These are phyloP conservation scores for Dendrothele bispora DNA, from an alignment of 768 basidiomycete genomes.

Conservation along the genomic window DNA sequence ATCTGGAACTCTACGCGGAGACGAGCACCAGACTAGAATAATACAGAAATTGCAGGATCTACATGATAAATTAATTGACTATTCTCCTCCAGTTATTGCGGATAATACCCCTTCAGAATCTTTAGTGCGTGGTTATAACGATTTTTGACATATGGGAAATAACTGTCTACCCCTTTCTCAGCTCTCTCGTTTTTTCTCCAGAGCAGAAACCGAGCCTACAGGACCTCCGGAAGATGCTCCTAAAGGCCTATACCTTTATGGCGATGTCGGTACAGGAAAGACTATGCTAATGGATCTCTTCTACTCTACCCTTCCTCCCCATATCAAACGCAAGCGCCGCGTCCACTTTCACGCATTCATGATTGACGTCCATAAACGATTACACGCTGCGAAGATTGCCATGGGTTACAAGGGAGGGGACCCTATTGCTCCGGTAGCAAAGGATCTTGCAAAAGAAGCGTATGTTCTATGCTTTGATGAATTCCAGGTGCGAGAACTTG, in stretches of 20 bases:
- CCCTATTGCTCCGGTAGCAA: slow-evolving; percentile 83
- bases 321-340: slow-evolving; percentile 71
- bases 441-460: slow-evolving; percentile 83
- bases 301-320: slow-evolving; percentile 74
- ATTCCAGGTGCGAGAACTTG: slow-evolving; percentile 71
- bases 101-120: slow-evolving; percentile 38
- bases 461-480: slow-evolving; percentile 94
- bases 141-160: no score
- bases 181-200: slow-evolving; percentile 49
- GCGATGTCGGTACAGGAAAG: slow-evolving; percentile 97
- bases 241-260: slow-evolving; percentile 92
- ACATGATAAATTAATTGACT: slow-evolving; percentile 67
- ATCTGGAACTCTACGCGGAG: slow-evolving; percentile 59
- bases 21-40: slow-evolving; percentile 83
- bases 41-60: slow-evolving; percentile 80
- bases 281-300: slow-evolving; percentile 99
- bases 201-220: slow-evolving; percentile 34
- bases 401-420: slow-evolving; percentile 74
- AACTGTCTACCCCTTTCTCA: slow-evolving; percentile 32
- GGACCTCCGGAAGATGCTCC: slow-evolving; percentile 57
- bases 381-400: slow-evolving; percentile 78
- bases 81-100: slow-evolving; percentile 68
- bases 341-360: slow-evolving; percentile 99
- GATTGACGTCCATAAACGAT: slow-evolving; percentile 95
- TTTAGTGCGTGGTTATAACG: slow-evolving; percentile 29